Base-by-base conservation (phyloP, 2,329 filamentous ascomycete genomes). In the Penicillium sp. region DNA sequence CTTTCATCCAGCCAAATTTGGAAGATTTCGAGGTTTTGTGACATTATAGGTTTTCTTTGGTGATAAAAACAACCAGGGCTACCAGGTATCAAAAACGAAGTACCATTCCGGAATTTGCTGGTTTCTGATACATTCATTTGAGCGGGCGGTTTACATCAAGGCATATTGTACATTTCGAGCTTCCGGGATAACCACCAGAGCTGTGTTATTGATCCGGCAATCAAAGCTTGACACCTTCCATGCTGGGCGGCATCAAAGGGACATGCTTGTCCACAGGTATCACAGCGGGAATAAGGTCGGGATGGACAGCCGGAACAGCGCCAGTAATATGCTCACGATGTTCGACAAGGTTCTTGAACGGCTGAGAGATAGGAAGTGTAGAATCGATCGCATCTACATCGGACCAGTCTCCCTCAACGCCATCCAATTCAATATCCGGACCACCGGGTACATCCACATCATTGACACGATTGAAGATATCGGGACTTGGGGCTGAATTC, bases 301-400 rank as follows among this genome's bases (percentile, higher is more conserved):
- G 16, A 10, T 38, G 16, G 2, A 24, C 11, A 39, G 6, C 16
- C 3, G 46, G 16, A n/a, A 11, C n/a, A 3, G 10, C 24, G 0
- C 39, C 32, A 13, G 29, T 11, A 40, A 40, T 10, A 44, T 14
- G 8, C 13, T 49, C 46, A 11, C 22, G 32, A 7, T 49, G 40
- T n/a, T 32, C 42, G 21, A 45, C 34, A 4, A 44, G 10, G 2
- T 45, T 50, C 52, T 54, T 49, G 21, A 44, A 54, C 6, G 46
- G 52, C 3, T 50, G 47, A 14, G 13, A 27, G 18, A 45, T 14
- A 31, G 47, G 51, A n/a, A 54, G 47, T 6, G 47, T 45, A 18
- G 46, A 40, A 31, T 50, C 52, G 6, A 54, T 22, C 14, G 47
- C 52, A 32, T 50, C 52, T 6, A 54, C 29, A 45, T 54, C 52